Percentiles rank a stretch among this genome's conserved stretches.
Conservation (phyloP, 2,329 filamentous ascomycete species). For the Arthrobotrys conoides region DNA sequence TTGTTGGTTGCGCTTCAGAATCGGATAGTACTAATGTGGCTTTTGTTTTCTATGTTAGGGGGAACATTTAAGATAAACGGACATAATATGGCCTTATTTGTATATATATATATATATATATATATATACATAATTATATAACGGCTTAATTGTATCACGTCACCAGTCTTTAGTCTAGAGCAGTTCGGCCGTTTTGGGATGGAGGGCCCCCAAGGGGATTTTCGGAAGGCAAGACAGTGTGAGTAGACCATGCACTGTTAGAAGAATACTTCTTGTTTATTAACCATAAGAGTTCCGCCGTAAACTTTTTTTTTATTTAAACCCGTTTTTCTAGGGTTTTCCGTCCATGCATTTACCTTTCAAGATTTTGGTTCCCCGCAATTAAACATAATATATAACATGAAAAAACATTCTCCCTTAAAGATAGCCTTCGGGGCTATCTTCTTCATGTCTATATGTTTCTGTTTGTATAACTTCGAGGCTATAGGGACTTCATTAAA, state of each 20-base stretch:
- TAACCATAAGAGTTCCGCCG: constrained; percentile 3
- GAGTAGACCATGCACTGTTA: too few relatives aligned
- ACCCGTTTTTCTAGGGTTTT: not conserved
- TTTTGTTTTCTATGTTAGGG: not conserved
- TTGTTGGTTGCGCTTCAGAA: too few relatives aligned
- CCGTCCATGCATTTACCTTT: not conserved
- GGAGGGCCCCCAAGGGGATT: not conserved
- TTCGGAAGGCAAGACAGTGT: not conserved
- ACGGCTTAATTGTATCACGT: not conserved
- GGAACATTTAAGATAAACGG: not conserved
- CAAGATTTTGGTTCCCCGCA: not conserved
- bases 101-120: too few relatives aligned
- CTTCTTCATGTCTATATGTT: constrained; percentile 41
- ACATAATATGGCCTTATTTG: not conserved
- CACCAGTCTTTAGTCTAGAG: not conserved
- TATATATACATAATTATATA: too few relatives aligned
- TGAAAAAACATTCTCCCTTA: constrained; percentile 19
- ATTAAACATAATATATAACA: not conserved
- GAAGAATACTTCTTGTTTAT: not conserved
- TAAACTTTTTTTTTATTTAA: not conserved
- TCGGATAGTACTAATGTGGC: too few relatives aligned
- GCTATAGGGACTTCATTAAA: not conserved
- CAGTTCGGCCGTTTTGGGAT: constrained; percentile 8
- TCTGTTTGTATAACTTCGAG: constrained; percentile 36
- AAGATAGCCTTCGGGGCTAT: constrained; percentile 37